Evolutionary conservation across 2,329 filamentous ascomycete species (phyloP).

Genomic region (Nigrograna mackinnonii): DNA sequence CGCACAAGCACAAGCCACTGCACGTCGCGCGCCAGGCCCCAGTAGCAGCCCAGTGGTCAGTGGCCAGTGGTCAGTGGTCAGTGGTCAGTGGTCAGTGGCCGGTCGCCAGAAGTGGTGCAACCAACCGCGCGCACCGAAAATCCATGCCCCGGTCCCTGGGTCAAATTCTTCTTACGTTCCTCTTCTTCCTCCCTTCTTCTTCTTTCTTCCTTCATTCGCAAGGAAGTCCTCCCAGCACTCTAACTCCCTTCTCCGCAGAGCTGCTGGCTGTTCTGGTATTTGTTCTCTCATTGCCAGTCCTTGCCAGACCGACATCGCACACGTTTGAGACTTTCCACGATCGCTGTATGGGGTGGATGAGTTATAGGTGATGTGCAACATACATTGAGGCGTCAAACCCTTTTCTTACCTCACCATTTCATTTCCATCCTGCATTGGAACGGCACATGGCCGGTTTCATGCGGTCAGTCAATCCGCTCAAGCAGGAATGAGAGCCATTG

Average conservation of each 20-base stretch:
- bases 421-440: background rate
- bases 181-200: constrained; percentile 16
- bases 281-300: background rate
- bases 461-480: background rate
- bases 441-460: background rate
- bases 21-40: background rate
- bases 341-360: constrained; percentile 3
- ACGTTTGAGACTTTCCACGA: constrained; percentile 10
- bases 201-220: constrained; percentile 30
- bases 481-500: background rate
- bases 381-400: background rate
- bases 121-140: constrained; percentile 2
- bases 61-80: too few species aligned
- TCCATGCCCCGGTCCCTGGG: background rate
- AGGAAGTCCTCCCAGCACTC: constrained; percentile 36
- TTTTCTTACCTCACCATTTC: background rate
- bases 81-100: too few species aligned
- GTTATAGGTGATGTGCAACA: constrained; percentile 11
- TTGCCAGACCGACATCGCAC: background rate
- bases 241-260: constrained; percentile 21
- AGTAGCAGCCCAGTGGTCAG: background rate
- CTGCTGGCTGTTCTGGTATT: constrained; percentile 35
- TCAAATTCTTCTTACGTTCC: constrained; percentile 3
- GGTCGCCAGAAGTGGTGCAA: too few species aligned
- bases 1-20: background rate